Conservation (phyloP, 768 basidiomycete species). For the Collybiopsis confluens region DNA sequence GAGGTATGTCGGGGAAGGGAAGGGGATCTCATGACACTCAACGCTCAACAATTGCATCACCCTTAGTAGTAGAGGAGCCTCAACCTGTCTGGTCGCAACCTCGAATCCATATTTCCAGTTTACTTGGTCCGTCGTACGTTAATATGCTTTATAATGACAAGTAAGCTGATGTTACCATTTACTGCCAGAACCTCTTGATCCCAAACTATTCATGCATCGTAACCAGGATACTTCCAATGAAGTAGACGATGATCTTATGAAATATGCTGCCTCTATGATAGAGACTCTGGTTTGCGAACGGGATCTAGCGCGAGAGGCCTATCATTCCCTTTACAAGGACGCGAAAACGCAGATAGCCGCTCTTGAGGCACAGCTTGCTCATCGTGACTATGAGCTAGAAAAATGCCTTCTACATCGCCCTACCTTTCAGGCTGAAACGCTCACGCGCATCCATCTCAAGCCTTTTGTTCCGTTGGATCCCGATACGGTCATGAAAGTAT, state of each 20-base stretch:
- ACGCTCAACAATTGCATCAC: neutral
- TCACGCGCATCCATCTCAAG: slow-evolving; percentile 1
- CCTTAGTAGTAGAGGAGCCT: slow-evolving; percentile 35
- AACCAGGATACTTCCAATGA: slow-evolving; percentile 6
- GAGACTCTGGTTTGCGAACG: slow-evolving; percentile 36
- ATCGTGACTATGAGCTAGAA: slow-evolving; percentile 55
- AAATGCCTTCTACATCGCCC: slow-evolving; percentile 16
- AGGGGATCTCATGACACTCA: neutral
- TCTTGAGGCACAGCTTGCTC: slow-evolving; percentile 51
- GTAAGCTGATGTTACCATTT: slow-evolving; percentile 7
- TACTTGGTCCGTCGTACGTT: slow-evolving; percentile 35
- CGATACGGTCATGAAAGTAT: slow-evolving; percentile 36
- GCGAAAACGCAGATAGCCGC: slow-evolving; percentile 37
- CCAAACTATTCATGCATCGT: slow-evolving; percentile 1
- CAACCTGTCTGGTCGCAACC: slow-evolving; percentile 43
- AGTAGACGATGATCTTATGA: slow-evolving; percentile 24
- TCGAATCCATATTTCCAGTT: slow-evolving; percentile 34
- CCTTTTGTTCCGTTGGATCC: slow-evolving; percentile 18
- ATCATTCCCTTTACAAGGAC: slow-evolving; percentile 32
- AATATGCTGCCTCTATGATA: slow-evolving; percentile 44
- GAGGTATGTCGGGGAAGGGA: slow-evolving; percentile 39
- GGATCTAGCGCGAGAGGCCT: slow-evolving; percentile 39
- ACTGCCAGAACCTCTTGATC: slow-evolving; percentile 13
- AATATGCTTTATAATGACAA: neutral
- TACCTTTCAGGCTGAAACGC: slow-evolving; percentile 5